A percentile compares a stretch with the other conserved stretches of the same genome.
phyloP scores from a whole-genome alignment of 2,329 filamentous ascomycete genomes.

The Fusarium keratoplasticum region DNA sequence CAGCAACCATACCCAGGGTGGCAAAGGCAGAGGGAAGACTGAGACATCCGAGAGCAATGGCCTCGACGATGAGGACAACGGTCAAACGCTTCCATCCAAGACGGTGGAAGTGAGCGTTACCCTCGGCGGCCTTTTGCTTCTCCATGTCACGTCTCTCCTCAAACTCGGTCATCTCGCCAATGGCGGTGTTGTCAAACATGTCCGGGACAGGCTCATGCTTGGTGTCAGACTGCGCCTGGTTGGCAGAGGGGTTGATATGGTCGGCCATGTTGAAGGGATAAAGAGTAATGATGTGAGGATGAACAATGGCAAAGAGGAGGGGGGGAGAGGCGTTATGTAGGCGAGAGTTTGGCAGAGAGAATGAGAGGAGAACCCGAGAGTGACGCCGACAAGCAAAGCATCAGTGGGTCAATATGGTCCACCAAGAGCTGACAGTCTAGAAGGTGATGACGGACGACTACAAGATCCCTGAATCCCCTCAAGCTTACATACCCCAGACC shows the following conservation, averaged over 20 bases:
- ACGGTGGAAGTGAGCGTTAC: constrained; percentile 62
- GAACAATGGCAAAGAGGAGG: not conserved
- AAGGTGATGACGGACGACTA: not conserved
- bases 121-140: constrained; percentile 59
- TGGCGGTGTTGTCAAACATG: constrained; percentile 42
- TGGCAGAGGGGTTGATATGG: constrained; percentile 25
- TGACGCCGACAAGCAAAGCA: constrained; percentile 25
- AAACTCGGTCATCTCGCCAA: constrained; percentile 54
- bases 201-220: constrained; percentile 36
- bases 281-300: not conserved
- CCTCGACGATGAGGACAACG: constrained; percentile 67
- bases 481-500: constrained; percentile 30
- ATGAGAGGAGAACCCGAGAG: constrained; percentile 29
- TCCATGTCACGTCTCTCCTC: constrained; percentile 56
- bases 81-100: constrained; percentile 69
- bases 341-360: constrained; percentile 12
- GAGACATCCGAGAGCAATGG: constrained; percentile 65
- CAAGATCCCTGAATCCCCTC: constrained; percentile 26
- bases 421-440: not conserved
- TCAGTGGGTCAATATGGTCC: constrained; percentile 26
- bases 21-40: constrained; percentile 65
- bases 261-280: constrained; percentile 26
- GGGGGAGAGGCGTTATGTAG: constrained; percentile 5
- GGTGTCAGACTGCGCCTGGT: constrained; percentile 13
- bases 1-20: constrained; percentile 65